Base-by-base conservation (phyloP, 2,329 filamentous ascomycete genomes). In the Mollisia scopiformis region DNA sequence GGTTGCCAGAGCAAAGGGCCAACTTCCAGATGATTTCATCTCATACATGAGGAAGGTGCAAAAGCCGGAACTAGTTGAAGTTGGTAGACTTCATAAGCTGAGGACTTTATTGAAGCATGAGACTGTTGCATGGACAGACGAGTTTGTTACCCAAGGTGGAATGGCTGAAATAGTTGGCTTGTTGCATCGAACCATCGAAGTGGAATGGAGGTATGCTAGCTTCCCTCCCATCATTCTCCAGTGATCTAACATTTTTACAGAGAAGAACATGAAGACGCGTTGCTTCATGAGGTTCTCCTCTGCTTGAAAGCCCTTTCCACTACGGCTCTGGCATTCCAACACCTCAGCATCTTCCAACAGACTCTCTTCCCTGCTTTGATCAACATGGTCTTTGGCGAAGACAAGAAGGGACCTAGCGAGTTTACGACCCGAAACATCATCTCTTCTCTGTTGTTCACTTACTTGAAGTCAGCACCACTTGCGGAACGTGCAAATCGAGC, bases 391-490 rank as follows among this genome's bases (percentile, higher is more conserved):
- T 98, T 98, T 71, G 93, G 97, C 71, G 92, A 96, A n/a, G 94
- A 98, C 74, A 96, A 93, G 80, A 98, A 98, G 75, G 95, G 95
- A 0, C 95, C 95, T 0, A 96, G 92, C 78, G 95, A 99, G 75
- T 99, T 97, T 75, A 95, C 91, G 4, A 98, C 95, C 13, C 88
- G 95, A 58, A 90, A 89, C 69, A 92, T 98, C 69, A 90, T 98
- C 72, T 91, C 93, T 37, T 95, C 91, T 52, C 83, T 98, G 6
- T 80, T 99, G 25, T 94, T 97, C 72, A 93, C 91, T 16, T 95
- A 96, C 74, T 88, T 98, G 55, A 87, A 92, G 60, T 84, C 86
- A 1, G 86, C 89, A 6, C 69, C 84, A 0, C 76, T 82, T 1
- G 75, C 80, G 3, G 87, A 92, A 68, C 82, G 89, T n/a, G 78